Evolutionary conservation across 768 basidiomycete species (phyloP), one percentile per base, ranked within the genome.

Genomic region (Arthromyces matolae): DNA sequence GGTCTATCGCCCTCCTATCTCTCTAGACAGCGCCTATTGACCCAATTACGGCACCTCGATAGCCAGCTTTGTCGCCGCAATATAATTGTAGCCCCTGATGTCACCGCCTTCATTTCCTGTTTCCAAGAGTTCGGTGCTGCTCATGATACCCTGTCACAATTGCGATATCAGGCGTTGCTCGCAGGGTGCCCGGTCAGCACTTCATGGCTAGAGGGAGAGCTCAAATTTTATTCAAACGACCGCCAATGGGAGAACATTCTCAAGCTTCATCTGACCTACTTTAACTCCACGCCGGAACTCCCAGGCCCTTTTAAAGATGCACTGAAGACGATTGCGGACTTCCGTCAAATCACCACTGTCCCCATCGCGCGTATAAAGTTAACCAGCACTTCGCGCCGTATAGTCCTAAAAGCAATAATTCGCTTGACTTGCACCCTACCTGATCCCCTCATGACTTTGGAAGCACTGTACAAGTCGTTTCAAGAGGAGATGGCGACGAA

Each of bases 381-480:
- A 4, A 2, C 18, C 8, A 36, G 45, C 19, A 36, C 42, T 14
- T 23, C 51, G 31, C 50, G 38, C 29, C 54, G 57, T 52, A 36
- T 52, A n/a, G 33, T 54, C 12, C 38, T 52, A 5, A 50, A 50
- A 28, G 16, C 58, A 13, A 50, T 59, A 44, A 43, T 57, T 16
- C 37, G 34, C 5, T 49, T 59, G 28, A 32, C 50, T 3, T 23
- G 39, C 8, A 37, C 33, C 2, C 44, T 59, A 5, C 50, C 53
- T 1, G 27, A 38, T 9, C 54, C 50, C 8, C 33, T 54, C 12
- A 37, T 23, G 7, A 34, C 43, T 8, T 25, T 59, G 9, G 38
- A 35, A 18, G 27, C 14, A n/a, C 44, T 59, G 14, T 57, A 57
- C 45, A 19, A 31, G 5, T 16, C 48, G 7, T 59, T 47, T 34